Evolutionary conservation across 129 eudicot genomes (phyloP), one percentile per base, ranked within the genome.

Genomic region (Erigeron canadensis): DNA sequence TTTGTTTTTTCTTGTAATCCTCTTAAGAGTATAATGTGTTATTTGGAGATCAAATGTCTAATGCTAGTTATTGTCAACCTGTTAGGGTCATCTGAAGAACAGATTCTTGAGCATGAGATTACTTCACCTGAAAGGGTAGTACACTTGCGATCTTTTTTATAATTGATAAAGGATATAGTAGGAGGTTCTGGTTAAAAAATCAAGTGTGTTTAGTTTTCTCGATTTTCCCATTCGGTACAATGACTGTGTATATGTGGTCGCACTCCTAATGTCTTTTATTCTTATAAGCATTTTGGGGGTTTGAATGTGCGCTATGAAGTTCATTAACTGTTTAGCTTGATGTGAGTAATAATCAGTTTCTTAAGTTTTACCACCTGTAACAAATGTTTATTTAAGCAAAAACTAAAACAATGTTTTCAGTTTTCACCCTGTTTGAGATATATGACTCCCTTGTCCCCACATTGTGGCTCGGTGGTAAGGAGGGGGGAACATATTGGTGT

Each of bases 81-180:
- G 77, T 72, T 82, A 78, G 86, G 82, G 65, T 55, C 73, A 48
- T 69, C 71, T 56, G 80, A 69, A 67, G 79, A 75, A 58, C 76
- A 43, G 45, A 55, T 43, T 37, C 46, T 73, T 56, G 75, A 60
- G 56, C 68, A 75, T 6, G 77, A 59, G 15, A 23, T 18, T 54
- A 71, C 71, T 60, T 73, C 68, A 61, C 79, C 8, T 43, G 80
- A 77, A 42, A 46, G 44, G 75, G 91, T 77, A 71, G 83, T 47
- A 53, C 57, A 34, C 21, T 75, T 51, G 43, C 41, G 7, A 46
- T 23, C 12, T 17, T 67, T 45, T 64, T 63, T 21, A 23, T 54
- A 70, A 22, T 56, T 47, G 7, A 72, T 58, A 9, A 62, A 42
- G 56, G 34, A 71, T 13, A 28, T 41, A 48, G n/a, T 56, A 10